These are phyloP conservation scores for Erigeron canadensis DNA, from an alignment of 129 eudicot genomes.

Conservation along the genomic window DNA sequence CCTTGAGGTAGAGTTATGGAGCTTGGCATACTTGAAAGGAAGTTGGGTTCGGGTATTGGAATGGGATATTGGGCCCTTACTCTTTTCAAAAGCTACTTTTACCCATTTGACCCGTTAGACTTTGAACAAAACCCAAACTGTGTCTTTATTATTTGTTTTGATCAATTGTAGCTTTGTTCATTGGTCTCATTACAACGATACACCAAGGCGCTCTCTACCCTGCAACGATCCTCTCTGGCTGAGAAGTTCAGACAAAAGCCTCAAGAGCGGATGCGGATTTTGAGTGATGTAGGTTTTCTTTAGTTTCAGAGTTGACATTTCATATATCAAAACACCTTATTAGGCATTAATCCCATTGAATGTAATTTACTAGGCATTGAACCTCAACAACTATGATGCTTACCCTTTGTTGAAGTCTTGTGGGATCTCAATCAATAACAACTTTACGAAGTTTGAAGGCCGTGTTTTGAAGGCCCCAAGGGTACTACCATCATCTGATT, in stretches of 20 bases:
- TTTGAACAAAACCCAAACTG: no score
- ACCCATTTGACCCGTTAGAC: no score
- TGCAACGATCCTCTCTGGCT: conserved; percentile 66
- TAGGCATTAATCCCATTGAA: background rate
- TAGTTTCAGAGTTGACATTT: background rate
- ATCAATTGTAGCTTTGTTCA: conserved; percentile 54
- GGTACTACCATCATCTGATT: conserved; percentile 36
- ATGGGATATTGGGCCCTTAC: no score
- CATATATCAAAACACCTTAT: background rate
- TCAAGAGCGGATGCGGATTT: conserved; percentile 59
- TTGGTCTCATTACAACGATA: conserved; percentile 77
- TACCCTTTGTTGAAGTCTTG: conserved; percentile 80
- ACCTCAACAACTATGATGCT: conserved; percentile 59
- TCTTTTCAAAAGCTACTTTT: no score
- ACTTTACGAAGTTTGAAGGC: conserved; percentile 70
- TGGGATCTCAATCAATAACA: conserved; percentile 65
- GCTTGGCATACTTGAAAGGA: background rate
- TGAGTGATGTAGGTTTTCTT: conserved; percentile 52
- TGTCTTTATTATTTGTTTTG: background rate
- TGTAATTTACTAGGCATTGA: conserved; percentile 49
- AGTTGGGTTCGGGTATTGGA: background rate
- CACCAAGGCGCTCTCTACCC: conserved; percentile 60
- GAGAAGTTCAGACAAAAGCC: conserved; percentile 92
- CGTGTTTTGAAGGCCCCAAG: conserved; percentile 75
- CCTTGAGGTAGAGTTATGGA: conserved; percentile 51